A percentile compares a stretch with the other conserved stretches of the same genome.
Evolutionary conservation across 2,329 filamentous ascomycete species (phyloP).

Genomic region (Phialophora macrospora): DNA sequence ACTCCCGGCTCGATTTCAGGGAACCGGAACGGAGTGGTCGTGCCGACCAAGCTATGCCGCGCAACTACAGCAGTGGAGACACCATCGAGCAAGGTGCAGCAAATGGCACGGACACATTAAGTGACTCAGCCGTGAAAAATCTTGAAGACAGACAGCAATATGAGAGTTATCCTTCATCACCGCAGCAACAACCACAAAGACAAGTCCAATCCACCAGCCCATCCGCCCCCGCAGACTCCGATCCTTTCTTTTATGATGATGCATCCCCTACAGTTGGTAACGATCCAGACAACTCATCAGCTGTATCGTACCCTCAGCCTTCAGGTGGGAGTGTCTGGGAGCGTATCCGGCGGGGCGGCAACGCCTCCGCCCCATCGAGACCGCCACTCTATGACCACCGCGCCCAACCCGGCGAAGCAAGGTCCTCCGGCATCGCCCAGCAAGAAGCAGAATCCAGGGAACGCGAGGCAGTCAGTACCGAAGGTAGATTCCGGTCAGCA

Average conservation of each 20-base stretch:
- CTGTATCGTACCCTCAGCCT: background rate
- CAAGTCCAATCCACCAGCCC: conserved; percentile 9
- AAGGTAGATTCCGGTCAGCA: background rate
- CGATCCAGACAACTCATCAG: conserved; percentile 23
- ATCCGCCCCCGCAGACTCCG: conserved; percentile 17
- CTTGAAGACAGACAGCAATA: conserved; percentile 17
- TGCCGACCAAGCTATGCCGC: conserved; percentile 7
- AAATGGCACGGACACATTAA: conserved; percentile 21
- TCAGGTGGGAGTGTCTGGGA: conserved; percentile 33
- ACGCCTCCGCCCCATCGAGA: background rate
- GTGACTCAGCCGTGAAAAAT: conserved; percentile 19
- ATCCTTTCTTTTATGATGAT: conserved; percentile 36
- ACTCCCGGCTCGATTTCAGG: conserved; percentile 16
- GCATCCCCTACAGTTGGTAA: conserved; percentile 37
- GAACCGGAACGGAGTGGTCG: conserved; percentile 9
- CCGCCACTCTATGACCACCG: background rate
- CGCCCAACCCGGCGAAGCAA: background rate
- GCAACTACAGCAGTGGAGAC: conserved; percentile 14
- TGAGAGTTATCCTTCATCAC: conserved; percentile 18
- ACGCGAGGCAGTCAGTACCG: background rate
- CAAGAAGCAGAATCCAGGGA: background rate
- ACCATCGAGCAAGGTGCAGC: conserved; percentile 21
- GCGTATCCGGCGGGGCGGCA: conserved; percentile 28
- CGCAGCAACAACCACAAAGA: conserved; percentile 5
- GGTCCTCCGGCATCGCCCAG: background rate